Evolutionary conservation across 2,329 filamentous ascomycete genomes (phyloP).

Genomic region (Dothideomycetes sp.): DNA sequence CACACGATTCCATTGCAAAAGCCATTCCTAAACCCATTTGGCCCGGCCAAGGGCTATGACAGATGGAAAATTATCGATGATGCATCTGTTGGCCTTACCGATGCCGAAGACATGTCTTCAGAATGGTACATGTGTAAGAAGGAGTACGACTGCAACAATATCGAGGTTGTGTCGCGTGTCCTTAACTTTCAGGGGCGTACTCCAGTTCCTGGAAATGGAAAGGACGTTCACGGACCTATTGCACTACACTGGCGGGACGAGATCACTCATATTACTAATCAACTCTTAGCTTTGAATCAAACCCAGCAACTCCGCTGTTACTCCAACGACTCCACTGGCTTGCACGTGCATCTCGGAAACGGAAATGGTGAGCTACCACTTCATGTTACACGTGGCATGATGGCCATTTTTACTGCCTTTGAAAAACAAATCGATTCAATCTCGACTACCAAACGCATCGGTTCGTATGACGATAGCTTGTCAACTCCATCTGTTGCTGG

Average conservation of each 20-base stretch:
- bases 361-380: neutral
- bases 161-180: neutral
- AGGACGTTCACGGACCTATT: neutral
- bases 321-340: conserved; percentile 2
- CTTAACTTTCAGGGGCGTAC: neutral
- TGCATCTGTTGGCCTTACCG: neutral
- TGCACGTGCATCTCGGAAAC: conserved; percentile 2
- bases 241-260: neutral
- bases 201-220: neutral
- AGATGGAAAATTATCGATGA: neutral
- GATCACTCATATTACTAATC: neutral
- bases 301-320: neutral
- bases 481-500: neutral
- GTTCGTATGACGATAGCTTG: neutral
- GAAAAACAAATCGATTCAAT: conserved; percentile 5
- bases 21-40: neutral
- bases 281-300: neutral
- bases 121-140: neutral
- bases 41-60: no score
- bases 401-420: conserved; percentile 5
- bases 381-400: neutral
- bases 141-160: neutral
- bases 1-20: neutral
- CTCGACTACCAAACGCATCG: neutral
- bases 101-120: no score